Conservation (phyloP, 2,329 filamentous ascomycete species). For the Metarhizium guizhouense region DNA sequence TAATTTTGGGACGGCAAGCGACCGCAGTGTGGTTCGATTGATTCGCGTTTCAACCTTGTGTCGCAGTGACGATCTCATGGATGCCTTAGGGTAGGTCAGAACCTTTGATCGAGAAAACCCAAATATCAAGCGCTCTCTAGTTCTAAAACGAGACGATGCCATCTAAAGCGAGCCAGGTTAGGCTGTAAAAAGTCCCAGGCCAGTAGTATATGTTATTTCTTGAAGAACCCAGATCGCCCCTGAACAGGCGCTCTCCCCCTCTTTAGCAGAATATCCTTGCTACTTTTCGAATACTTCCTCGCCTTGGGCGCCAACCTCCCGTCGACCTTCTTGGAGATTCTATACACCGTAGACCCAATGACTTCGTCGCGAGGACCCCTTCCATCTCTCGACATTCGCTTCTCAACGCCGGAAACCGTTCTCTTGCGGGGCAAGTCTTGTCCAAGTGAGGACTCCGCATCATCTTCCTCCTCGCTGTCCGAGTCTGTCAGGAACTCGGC, state of each 20-base stretch:
- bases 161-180: background rate
- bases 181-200: background rate
- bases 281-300: conserved; percentile 30
- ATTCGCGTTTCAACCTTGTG: too few species aligned
- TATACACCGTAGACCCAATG: conserved; percentile 45
- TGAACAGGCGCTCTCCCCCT: conserved; percentile 33
- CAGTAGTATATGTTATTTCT: conserved; percentile 6
- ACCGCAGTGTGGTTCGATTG: too few species aligned
- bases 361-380: conserved; percentile 35
- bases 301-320: conserved; percentile 38
- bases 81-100: too few species aligned
- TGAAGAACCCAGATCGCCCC: conserved; percentile 33
- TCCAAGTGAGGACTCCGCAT: conserved; percentile 14
- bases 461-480: conserved; percentile 30
- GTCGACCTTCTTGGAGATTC: conserved; percentile 37
- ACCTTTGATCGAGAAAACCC: too few species aligned
- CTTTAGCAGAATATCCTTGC: conserved; percentile 36
- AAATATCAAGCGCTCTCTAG: too few species aligned
- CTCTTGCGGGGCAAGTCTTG: conserved; percentile 27
- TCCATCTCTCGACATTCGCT: conserved; percentile 25
- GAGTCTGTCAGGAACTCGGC: conserved; percentile 45
- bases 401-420: conserved; percentile 33
- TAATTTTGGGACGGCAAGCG: too few species aligned
- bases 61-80: too few species aligned
- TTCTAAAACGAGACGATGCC: background rate